Evolutionary conservation across 805 yeast genomes (phyloP), one percentile per base, ranked within the genome.

Genomic region (Candida sphagnicola): DNA sequence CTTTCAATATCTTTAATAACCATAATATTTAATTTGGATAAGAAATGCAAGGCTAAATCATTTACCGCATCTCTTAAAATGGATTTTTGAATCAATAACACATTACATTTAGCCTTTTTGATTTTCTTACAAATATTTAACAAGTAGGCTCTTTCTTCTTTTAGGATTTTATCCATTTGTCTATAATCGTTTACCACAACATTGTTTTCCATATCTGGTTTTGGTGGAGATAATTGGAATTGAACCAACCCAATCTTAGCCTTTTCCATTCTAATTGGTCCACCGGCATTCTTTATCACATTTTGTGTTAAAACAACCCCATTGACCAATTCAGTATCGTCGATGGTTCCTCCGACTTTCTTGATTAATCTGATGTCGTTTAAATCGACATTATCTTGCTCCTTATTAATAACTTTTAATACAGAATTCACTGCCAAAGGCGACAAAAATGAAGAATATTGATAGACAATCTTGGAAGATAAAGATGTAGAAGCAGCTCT

Each of bases 121-220:
- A 93, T 88, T 60, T 87, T 88, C 66, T 93, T 93, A 72, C 96
- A 90, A 59, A 93, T 85, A 62, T 91, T 91, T 59, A 93, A 76
- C 56, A 93, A 70, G 60, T 93, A 93, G 19, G 96, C 93, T 61
- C 99, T 82, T 73, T 93, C 99, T 67, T 93, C 99, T 59, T 95
- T 93, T 59, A 93, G 74, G 51, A 93, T 93, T 70, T 91, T 93
- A 66, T 93, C 99, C 99, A 93, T 93, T 67, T 93, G 99, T 65
- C 99, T 80, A 71, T 93, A 93, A 64, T 93, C 99, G 58, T 86
- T 93, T 39, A 93, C 98, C 41, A 93, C 95, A 35, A 93, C 91
- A 59, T 90, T 91, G 64, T 93, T 93, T 69, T 93, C 99, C 84
- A 95, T 84, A 58, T 89, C 97, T 15, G 97, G 97, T 60, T 89